Percentiles rank a stretch among this genome's conserved stretches.
phyloP scores from a whole-genome alignment of 2,329 filamentous ascomycete species.

The Fusarium lyarnte region DNA sequence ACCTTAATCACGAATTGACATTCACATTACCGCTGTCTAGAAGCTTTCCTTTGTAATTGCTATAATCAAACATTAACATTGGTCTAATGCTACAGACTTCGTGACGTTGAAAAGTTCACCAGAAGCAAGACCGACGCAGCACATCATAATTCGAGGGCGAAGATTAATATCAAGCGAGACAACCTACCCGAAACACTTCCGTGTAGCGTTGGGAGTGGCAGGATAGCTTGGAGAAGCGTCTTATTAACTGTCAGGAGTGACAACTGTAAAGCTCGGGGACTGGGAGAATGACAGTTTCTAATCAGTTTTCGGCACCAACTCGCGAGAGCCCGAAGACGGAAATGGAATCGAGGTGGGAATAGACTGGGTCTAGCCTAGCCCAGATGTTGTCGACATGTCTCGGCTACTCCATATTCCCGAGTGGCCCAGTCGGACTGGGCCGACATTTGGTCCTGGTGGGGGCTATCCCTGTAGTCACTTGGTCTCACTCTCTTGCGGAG shows the following conservation, averaged over 20 bases:
- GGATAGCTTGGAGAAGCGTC: no score
- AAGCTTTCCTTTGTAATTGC: accelerated
- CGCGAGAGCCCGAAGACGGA: neutral
- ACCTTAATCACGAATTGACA: accelerated
- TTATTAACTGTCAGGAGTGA: neutral
- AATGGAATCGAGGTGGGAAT: neutral
- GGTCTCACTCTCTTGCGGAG: neutral
- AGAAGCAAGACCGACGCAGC: neutral
- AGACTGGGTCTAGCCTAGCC: neutral
- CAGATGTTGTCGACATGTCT: neutral
- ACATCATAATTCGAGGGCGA: no score
- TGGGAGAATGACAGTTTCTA: neutral
- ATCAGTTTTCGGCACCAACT: neutral
- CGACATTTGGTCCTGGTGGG: neutral
- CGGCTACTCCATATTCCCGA: neutral
- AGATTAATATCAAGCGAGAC: neutral
- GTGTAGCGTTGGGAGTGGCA: neutral
- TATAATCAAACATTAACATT: accelerated
- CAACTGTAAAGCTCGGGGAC: neutral
- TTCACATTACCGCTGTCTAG: no score
- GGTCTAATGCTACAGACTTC: neutral
- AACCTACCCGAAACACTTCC: neutral
- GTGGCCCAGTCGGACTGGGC: neutral
- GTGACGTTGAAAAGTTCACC: no score
- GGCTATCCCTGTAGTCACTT: neutral